Base-by-base conservation (phyloP, 352 stramenopile genomes). In the Phytopythium oedochilum region DNA sequence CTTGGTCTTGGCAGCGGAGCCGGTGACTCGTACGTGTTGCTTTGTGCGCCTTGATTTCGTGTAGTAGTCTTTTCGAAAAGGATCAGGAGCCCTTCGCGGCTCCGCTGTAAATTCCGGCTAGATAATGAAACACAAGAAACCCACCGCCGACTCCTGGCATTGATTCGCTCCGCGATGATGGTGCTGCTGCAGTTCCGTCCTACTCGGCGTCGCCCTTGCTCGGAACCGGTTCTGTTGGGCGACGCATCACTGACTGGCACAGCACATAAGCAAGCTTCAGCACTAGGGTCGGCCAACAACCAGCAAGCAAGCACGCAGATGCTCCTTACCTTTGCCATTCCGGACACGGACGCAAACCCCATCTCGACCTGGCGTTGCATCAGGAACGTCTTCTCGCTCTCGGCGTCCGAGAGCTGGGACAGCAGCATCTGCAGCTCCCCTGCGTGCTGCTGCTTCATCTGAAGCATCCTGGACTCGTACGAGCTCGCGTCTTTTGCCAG, bases 321-420 rank as follows among this genome's bases (percentile, higher is more conserved):
- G 14, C 14, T 10, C 14, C 42, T 2, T 6, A 39, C 26, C 28
- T 39, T 52, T n/a, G 45, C 23, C 17, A 20, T 36, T 4, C 8
- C 31, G 4, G 34, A 36, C 34, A 38, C 54, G n/a, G 63, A 56
- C 22, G 60, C 50, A 34, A 71, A 63, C 25, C 61, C 66, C 32
- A 81, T 31, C n/a, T 77, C 67, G 23, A 74, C 65, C 55, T 86
- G 75, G 14, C 61, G 63, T 60, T 88, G 75, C 64, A 88, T 73
- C 25, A 89, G 51, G 26, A 64, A 55, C 2, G 79, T 90, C 52
- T 89, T 89, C 25, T 88, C 75, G 43, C 76, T 86, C 44, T 90
- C 82, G 8, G 68, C 63, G 38, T 87, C 67, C 8, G 72, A 79
- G 54, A 89, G 67, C 53, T 89, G 82, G 40, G 65, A 53, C 20